Base-by-base conservation (phyloP, 2,329 filamentous ascomycete genomes). In the Penicillium aurantiogriseum region DNA sequence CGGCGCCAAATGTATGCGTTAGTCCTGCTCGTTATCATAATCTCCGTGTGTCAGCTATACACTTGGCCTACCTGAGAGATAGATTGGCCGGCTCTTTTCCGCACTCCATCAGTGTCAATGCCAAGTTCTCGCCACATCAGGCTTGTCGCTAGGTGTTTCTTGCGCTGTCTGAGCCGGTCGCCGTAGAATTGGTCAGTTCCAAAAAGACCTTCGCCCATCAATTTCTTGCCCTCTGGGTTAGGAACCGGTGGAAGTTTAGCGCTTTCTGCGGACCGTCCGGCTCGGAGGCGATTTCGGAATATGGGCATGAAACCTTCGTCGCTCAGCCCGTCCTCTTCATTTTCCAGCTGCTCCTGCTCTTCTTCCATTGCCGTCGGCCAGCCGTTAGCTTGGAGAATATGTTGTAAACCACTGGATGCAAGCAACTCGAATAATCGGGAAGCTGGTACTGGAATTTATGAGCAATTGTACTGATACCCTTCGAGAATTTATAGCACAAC, bases 161-260 rank as follows among this genome's bases (percentile, higher is more conserved):
- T 86, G 61, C 85, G 83, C 71, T 87, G 85, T 59, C 75, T 74
- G 42, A 76, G 66, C 46, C 73, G 70, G 77, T 84, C 59, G 69
- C 80, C 59, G 75, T 81, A 63, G 78, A 79, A 65, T 79, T 88
- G 82, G 56, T 86, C 88, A 19, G 81, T 80, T 35, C 93, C 93
- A 75, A 97, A 97, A 2, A 79, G 80, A 1, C 93, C 93, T 31
- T 87, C 88, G 39, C 85, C 81, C 92, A 97, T 96, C 60, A 97
- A 78, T 65, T 88, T 85, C 48, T 76, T 80, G 8, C 94, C 93
- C 60, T 85, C 82, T 11, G 89, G 85, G 67, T 88, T 96, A 0
- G 93, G 93, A 0, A 96, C 86, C 66, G 89, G 89, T n/a, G 92
- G 91, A 58, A 92, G 92, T 44, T 84, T 77, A 60, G 86, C 73